These are phyloP conservation scores for Heritiera littoralis DNA, from an alignment of 345 rosid species.

Conservation along the genomic window DNA sequence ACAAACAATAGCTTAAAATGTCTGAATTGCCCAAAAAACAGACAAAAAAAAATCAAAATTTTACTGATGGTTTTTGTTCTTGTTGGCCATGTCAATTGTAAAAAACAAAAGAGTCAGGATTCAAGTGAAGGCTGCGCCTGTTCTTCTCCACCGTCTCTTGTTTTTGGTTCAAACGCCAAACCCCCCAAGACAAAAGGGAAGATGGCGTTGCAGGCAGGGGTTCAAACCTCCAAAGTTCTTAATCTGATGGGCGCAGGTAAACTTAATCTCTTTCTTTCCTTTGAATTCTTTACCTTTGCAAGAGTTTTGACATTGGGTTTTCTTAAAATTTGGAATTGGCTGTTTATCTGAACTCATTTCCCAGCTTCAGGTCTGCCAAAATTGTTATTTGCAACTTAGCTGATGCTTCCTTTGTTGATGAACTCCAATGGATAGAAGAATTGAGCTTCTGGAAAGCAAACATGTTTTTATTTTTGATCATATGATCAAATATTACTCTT, in stretches of 20 bases:
- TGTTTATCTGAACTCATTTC: conserved; percentile 68
- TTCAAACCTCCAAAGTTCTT: conserved; percentile 79
- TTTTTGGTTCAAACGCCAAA: neutral
- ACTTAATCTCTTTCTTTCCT: neutral
- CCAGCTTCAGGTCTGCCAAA: conserved; percentile 36
- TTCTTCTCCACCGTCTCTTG: neutral
- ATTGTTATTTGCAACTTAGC: too few species aligned
- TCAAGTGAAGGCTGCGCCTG: neutral
- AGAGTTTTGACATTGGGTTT: conserved; percentile 3
- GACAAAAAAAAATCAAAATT: too few species aligned
- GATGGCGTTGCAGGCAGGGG: conserved; percentile 91
- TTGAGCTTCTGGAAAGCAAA: conserved; percentile 74
- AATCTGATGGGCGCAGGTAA: conserved; percentile 73
- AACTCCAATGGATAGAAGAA: conserved; percentile 75
- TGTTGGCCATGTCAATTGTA: too few species aligned
- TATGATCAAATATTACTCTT: conserved; percentile 12
- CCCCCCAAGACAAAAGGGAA: neutral
- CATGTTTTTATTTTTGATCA: conserved; percentile 45
- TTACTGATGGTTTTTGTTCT: too few species aligned
- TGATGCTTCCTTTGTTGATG: conserved; percentile 25
- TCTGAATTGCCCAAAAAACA: neutral
- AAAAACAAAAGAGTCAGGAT: neutral
- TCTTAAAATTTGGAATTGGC: conserved; percentile 33
- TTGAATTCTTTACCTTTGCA: neutral
- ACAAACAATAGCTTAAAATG: neutral